phyloP scores from a whole-genome alignment of 768 basidiomycete species.

The Lactarius evosmus region DNA sequence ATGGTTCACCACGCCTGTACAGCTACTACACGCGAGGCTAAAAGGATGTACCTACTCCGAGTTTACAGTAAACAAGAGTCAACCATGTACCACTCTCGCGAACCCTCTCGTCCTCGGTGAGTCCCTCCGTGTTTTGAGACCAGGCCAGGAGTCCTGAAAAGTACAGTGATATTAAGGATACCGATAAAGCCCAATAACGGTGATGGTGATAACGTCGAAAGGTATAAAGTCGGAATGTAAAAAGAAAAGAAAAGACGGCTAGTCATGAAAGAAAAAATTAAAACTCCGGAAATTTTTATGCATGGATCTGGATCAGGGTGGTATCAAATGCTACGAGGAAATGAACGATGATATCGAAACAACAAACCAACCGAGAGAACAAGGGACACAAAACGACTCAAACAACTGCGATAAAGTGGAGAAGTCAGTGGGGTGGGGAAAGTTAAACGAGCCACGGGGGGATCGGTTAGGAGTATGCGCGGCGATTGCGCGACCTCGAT shows the following conservation, averaged over 20 bases:
- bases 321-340: background rate
- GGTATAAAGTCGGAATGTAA: background rate
- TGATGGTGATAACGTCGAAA: background rate
- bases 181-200: slow-evolving; percentile 5
- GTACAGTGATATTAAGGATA: slow-evolving; percentile 22
- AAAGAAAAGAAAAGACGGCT: background rate
- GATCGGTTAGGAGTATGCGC: slow-evolving; percentile 26
- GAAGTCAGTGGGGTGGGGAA: background rate
- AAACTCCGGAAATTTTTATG: background rate
- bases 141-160: background rate
- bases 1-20: no score
- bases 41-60: no score
- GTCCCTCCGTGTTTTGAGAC: background rate
- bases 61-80: no score
- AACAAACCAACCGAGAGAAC: slow-evolving; percentile 7
- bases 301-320: background rate
- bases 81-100: no score
- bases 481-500: slow-evolving; percentile 57
- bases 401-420: background rate
- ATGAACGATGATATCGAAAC: slow-evolving; percentile 13
- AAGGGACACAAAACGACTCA: background rate
- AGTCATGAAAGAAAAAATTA: background rate
- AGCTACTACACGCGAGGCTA: no score
- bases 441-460: background rate
- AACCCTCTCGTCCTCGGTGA: no score